Evolutionary conservation across 148 eudicot species (phyloP), one percentile per base, ranked within the genome.

Genomic region (Camellia lanceoleosa): DNA sequence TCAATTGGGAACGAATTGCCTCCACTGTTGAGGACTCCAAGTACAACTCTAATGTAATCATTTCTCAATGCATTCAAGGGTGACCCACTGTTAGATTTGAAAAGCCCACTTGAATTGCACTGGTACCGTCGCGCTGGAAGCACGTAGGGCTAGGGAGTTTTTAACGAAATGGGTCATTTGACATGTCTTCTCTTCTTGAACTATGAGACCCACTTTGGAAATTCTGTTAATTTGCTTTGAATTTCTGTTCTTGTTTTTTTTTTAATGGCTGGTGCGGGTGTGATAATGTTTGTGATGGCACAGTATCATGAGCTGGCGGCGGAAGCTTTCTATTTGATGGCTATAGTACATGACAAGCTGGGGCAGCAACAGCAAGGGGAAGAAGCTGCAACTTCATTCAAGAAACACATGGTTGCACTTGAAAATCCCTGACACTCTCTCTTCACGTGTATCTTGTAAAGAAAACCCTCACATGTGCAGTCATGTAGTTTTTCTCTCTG

Each of bases 271-370:
- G 52, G 43, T 73, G 67, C 18, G 63, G 59, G 38, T 30, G 38
- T 30, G 14, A 59, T 70, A 38, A 70, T 18, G 44, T 66, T 81
- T 79, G 18, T 80, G 16, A 77, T 84, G 80, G 80, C 80, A 46
- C 87, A 96, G 99, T 91, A 92, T 86, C 97, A 92, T 73, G 97
- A 94, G 83, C 82, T 96, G 87, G 98, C 92, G 0, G 89, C 92
- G 0, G 99, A 96, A 86, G 98, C 94, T 49, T 96, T 85, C 84
- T 94, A 96, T 87, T 84, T 94, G 89, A 83, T 84, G 91, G 98
- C 98, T 16, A 83, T 89, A 71, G 90, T 92, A 55, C 89, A 86
- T 61, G 88, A 94, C 88, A 89, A 87, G 84, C 78, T 94, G 62
- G 95, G 95, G 47, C 77, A 80, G 80, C 68, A 82, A 19, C 86